A percentile compares a stretch with the other conserved stretches of the same genome.
Evolutionary conservation across 202 grass and related monocot species (phyloP).

Genomic region (Dendrocalamus latiflorus): DNA sequence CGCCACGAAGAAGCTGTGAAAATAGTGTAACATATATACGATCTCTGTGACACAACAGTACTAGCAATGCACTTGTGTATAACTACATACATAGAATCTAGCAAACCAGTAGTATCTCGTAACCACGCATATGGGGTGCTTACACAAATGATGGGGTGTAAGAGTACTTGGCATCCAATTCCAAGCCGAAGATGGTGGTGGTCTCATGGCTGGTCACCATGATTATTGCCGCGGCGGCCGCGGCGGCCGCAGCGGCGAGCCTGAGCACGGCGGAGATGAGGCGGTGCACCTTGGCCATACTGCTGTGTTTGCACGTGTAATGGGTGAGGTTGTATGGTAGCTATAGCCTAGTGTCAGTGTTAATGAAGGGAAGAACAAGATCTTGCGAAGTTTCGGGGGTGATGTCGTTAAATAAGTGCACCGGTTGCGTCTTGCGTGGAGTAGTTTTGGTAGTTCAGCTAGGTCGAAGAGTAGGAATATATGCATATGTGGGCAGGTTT

Average conservation of each 20-base stretch:
- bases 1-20: slow-evolving; percentile 86
- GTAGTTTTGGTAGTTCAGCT: slow-evolving; percentile 46
- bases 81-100: neutral
- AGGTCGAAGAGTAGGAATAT: slow-evolving; percentile 2
- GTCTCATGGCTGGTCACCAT: slow-evolving; percentile 84
- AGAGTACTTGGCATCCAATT: slow-evolving; percentile 83
- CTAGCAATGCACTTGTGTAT: neutral
- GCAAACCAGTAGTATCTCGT: neutral
- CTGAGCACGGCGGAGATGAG: slow-evolving; percentile 40
- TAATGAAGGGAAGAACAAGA: neutral
- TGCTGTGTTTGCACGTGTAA: neutral
- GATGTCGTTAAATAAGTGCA: slow-evolving; percentile 19
- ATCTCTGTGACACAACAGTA: neutral
- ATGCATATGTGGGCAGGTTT: neutral
- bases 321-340: neutral
- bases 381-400: neutral
- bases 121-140: neutral
- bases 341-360: neutral
- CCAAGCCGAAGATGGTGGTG: slow-evolving; percentile 60
- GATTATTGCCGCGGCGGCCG: slow-evolving; percentile 48
- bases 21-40: too few species aligned
- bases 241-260: slow-evolving; percentile 46
- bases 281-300: slow-evolving; percentile 52
- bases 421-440: neutral
- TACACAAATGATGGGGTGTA: slow-evolving; percentile 73